Conservation (phyloP, 2,329 filamentous ascomycete species). For the Xylariomycetidae sp. region DNA sequence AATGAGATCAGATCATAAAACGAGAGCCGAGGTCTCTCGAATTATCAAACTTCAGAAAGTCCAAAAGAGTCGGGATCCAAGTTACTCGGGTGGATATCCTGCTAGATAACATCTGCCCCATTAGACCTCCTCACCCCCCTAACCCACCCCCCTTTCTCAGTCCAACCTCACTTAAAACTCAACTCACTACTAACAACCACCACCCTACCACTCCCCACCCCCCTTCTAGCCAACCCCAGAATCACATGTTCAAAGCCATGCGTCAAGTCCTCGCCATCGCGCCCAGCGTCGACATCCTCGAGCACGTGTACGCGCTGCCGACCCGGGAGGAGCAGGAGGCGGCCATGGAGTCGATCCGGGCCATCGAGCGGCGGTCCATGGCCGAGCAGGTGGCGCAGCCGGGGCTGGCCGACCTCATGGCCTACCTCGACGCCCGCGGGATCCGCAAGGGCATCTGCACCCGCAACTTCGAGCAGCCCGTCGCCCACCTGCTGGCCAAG, state of each 20-base stretch:
- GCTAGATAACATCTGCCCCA: no score
- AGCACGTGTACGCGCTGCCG: conserved; percentile 76
- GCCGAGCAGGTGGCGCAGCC: conserved; percentile 72
- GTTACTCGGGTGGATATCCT: no score
- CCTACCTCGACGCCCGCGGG: conserved; percentile 64
- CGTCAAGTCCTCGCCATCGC: conserved; percentile 67
- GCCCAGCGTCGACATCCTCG: conserved; percentile 75
- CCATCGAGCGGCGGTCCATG: conserved; percentile 81
- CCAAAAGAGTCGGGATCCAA: no score
- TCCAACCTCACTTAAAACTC: background rate
- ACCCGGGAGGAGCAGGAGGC: conserved; percentile 48
- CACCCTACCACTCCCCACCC: background rate
- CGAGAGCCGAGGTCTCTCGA: no score
- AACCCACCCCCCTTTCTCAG: conserved; percentile 1
- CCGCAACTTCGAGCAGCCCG: conserved; percentile 82
- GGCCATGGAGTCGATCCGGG: conserved; percentile 70
- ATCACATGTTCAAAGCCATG: conserved; percentile 95
- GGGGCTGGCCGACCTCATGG: conserved; percentile 73
- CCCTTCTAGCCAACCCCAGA: conserved; percentile 79
- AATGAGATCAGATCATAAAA: no score
- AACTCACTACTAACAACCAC: conserved; percentile 6
- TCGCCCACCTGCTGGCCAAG: conserved; percentile 67
- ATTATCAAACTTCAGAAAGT: no score
- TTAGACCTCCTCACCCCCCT: background rate
- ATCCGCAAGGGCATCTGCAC: conserved; percentile 86